A percentile compares a stretch with the other conserved stretches of the same genome.
Evolutionary conservation across 495 filamentous ascomycete species (phyloP).

Genomic region (Aspergillus sclerotioniger): DNA sequence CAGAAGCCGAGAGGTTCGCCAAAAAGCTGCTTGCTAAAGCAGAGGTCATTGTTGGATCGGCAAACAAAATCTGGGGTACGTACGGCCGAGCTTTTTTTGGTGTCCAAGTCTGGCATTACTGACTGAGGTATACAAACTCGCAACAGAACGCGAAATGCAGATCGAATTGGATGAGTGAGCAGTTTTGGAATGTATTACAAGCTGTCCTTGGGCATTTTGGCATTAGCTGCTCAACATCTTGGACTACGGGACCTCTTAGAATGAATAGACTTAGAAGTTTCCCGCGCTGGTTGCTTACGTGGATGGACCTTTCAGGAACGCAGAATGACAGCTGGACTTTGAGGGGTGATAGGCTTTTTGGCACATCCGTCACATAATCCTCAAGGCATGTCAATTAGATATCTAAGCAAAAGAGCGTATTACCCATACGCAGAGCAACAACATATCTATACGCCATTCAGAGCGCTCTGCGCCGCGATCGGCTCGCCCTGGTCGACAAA

Average conservation of each 20-base stretch:
- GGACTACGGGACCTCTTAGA: background rate
- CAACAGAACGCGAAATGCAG: slow-evolving; percentile 43
- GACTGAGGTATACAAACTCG: background rate
- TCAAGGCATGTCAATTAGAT: background rate
- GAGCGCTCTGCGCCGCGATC: slow-evolving; percentile 52
- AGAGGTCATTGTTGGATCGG: slow-evolving; percentile 64
- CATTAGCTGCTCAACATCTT: background rate
- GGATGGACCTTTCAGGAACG: background rate
- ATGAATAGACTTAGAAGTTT: background rate
- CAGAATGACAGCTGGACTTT: background rate
- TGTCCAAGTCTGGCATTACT: background rate
- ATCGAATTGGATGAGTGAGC: slow-evolving; percentile 41
- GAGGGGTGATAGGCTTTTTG: background rate
- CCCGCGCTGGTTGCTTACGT: background rate
- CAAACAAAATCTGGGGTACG: slow-evolving; percentile 73
- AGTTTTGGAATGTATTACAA: background rate
- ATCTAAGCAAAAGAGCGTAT: background rate
- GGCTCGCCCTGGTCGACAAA: slow-evolving; percentile 63
- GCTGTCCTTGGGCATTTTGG: background rate
- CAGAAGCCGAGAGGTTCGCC: slow-evolving; percentile 60
- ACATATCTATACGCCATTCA: slow-evolving; percentile 53
- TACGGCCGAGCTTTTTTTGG: slow-evolving; percentile 2
- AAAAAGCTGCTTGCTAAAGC: slow-evolving; percentile 66
- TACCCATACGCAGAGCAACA: too few relatives aligned
- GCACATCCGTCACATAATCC: background rate